A percentile compares a stretch with the other conserved stretches of the same genome.
Conservation (phyloP, 257 asterid species). For the Parsonsia alboflavescens region DNA sequence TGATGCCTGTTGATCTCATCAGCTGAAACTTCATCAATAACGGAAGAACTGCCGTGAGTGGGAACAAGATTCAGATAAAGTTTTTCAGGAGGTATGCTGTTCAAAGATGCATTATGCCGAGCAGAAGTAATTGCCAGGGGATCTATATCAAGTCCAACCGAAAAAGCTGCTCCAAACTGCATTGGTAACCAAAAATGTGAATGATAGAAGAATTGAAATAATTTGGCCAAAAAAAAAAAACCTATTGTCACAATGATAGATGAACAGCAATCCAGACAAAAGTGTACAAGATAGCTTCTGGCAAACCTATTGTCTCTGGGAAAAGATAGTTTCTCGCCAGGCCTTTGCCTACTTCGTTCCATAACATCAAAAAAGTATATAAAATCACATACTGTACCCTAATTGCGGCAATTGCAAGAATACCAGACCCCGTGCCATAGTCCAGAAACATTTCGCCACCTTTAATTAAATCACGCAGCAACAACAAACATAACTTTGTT, state of each 20-base stretch:
- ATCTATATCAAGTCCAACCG: constrained; percentile 86
- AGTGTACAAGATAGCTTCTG: neutral
- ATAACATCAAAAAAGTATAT: neutral
- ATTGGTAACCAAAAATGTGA: neutral
- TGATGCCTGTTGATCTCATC: constrained; percentile 14
- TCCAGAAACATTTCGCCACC: constrained; percentile 89
- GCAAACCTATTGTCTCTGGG: neutral
- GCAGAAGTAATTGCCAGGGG: constrained; percentile 81
- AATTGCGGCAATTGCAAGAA: constrained; percentile 87
- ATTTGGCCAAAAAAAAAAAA: neutral
- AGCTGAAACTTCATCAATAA: constrained; percentile 25
- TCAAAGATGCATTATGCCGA: constrained; percentile 59
- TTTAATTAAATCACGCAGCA: constrained; percentile 56
- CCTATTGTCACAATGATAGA: neutral
- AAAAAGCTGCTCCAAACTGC: constrained; percentile 74
- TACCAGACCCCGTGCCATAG: constrained; percentile 94
- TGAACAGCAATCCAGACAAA: neutral
- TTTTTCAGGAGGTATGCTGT: constrained; percentile 49
- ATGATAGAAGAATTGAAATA: neutral
- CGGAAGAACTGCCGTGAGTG: constrained; percentile 24
- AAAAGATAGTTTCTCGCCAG: neutral
- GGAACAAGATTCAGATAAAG: constrained; percentile 59
- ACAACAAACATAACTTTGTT: constrained; percentile 72
- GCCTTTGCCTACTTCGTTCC: neutral
- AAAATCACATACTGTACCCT: constrained; percentile 39